Conservation (phyloP, 2,329 filamentous ascomycete species). For the Stemphylium vesicarium region DNA sequence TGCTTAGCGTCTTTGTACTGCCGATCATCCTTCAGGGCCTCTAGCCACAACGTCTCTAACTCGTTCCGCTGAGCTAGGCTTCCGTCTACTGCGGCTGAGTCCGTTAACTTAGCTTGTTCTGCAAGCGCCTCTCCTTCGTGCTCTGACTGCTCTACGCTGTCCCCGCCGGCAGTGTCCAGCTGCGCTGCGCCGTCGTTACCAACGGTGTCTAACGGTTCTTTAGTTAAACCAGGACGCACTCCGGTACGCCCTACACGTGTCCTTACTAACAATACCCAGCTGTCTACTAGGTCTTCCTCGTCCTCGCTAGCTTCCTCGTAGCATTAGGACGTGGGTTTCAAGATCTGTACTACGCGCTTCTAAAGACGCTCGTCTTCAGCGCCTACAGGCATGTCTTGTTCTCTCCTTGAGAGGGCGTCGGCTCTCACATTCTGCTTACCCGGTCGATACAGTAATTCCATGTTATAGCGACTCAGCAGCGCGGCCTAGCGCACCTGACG, state of each 20-base stretch:
- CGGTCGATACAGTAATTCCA: slow-evolving; percentile 2
- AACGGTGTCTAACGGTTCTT: no score
- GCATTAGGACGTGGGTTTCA: not conserved
- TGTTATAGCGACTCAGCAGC: not conserved
- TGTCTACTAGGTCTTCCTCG: not conserved
- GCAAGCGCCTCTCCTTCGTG: no score
- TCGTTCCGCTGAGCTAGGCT: no score
- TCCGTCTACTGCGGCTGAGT: not conserved
- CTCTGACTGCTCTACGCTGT: no score
- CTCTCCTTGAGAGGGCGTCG: no score
- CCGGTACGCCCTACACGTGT: not conserved
- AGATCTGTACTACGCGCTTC: not conserved
- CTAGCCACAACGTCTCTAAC: no score
- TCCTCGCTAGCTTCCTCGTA: no score
- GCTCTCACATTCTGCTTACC: no score
- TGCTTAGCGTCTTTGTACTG: not conserved
- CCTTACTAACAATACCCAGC: not conserved
- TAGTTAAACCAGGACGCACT: no score
- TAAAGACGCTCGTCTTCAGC: not conserved
- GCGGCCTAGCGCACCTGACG: slow-evolving; percentile 30
- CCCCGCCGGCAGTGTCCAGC: no score
- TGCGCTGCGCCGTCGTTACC: no score
- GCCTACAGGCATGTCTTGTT: slow-evolving; percentile 1
- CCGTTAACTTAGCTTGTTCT: no score
- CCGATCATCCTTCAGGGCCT: not conserved